Percentiles rank a stretch among this genome's conserved stretches.
Evolutionary conservation across 2,329 filamentous ascomycete species (phyloP).

Genomic region (Hirsutella rhossiliensis): DNA sequence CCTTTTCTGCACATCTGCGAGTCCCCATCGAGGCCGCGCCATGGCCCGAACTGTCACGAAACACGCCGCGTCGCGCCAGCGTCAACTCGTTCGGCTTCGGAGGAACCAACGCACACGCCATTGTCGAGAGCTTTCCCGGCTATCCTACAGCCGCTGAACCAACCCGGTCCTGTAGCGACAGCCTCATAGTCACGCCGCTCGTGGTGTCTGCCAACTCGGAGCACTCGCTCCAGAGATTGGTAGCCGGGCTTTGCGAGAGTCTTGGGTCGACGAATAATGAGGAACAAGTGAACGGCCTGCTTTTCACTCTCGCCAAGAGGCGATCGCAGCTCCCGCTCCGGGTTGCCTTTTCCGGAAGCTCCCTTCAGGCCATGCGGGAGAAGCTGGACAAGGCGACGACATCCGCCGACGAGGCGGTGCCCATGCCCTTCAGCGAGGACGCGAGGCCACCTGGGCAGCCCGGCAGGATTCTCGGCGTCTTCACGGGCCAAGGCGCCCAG

Average conservation of each 20-base stretch:
- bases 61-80: slow-evolving; percentile 21
- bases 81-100: slow-evolving; percentile 39
- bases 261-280: neutral
- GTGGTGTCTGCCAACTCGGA: neutral
- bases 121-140: slow-evolving; percentile 13
- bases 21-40: slow-evolving; percentile 9
- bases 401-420: neutral
- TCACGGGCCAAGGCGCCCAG: slow-evolving; percentile 22
- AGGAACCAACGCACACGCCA: slow-evolving; percentile 33
- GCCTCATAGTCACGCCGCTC: neutral
- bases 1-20: slow-evolving; percentile 10
- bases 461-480: slow-evolving; percentile 12
- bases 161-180: neutral
- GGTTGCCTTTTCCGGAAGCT: neutral
- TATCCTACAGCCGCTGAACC: neutral
- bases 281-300: neutral
- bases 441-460: neutral
- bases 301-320: neutral
- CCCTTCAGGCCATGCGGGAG: neutral
- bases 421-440: neutral
- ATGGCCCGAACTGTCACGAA: slow-evolving; percentile 8
- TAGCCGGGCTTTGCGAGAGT: neutral
- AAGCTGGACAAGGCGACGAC: neutral
- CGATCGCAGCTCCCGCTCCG: neutral
- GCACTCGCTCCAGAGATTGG: neutral